Conservation (phyloP, 768 basidiomycete species). For the Kwoniella heveanensis region DNA sequence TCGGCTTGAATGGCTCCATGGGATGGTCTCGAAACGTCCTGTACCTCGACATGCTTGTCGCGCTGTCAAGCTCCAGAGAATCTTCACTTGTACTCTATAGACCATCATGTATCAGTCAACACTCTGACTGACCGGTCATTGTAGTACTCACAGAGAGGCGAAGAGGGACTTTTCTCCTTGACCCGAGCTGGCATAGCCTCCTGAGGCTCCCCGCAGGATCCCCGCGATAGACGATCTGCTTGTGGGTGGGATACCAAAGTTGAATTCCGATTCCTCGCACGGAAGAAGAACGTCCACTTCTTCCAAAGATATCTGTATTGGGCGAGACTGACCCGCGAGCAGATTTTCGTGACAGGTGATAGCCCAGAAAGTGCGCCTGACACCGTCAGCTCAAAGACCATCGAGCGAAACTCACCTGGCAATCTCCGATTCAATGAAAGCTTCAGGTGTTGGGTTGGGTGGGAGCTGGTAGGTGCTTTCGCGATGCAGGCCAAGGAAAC, state of each 20-base stretch:
- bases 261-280: conserved; percentile 30
- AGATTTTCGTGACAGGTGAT: conserved; percentile 29
- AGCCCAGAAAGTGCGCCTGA: conserved; percentile 27
- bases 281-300: conserved; percentile 27
- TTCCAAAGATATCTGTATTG: conserved; percentile 21
- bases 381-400: neutral
- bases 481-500: conserved; percentile 24
- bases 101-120: neutral
- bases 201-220: conserved; percentile 2
- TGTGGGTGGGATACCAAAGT: conserved; percentile 19
- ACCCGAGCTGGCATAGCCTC: neutral
- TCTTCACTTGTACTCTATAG: conserved; percentile 25
- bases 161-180: conserved; percentile 24
- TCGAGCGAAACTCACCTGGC: conserved; percentile 14
- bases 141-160: conserved; percentile 22
- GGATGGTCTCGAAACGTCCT: conserved; percentile 5
- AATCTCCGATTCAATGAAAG: conserved; percentile 25
- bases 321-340: conserved; percentile 21
- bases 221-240: conserved; percentile 22
- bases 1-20: conserved; percentile 14
- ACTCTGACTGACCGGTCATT: neutral
- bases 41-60: conserved; percentile 23
- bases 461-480: conserved; percentile 25
- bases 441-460: conserved; percentile 12
- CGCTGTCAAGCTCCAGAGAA: conserved; percentile 26